These are phyloP conservation scores for Bolboschoenoplectus hybrid DNA, from an alignment of 202 grass and related monocot genomes.

Conservation along the genomic window DNA sequence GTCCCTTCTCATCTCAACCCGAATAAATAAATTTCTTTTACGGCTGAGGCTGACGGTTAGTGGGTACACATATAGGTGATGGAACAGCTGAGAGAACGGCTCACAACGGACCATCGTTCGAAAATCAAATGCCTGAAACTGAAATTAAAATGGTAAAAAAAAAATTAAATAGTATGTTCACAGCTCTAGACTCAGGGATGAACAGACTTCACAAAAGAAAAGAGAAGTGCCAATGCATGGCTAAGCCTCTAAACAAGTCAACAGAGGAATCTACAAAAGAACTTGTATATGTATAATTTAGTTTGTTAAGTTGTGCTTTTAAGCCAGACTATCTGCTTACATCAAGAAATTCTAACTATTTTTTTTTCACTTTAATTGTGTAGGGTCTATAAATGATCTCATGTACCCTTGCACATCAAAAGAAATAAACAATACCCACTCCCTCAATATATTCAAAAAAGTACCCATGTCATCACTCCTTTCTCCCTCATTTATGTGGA, in stretches of 20 bases:
- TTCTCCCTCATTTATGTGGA: conserved; percentile 14
- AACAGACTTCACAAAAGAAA: background rate
- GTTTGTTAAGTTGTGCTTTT: background rate
- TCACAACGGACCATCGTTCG: conserved; percentile 81
- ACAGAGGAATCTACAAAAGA: background rate
- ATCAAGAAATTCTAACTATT: background rate
- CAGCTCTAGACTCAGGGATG: background rate
- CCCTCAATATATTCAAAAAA: background rate
- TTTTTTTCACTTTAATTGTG: background rate
- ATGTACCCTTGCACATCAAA: background rate
- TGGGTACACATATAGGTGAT: conserved; percentile 93
- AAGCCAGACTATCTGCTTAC: background rate
- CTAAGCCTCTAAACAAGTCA: conserved; percentile 1
- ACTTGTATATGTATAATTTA: conserved; percentile 4
- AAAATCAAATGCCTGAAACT: conserved; percentile 94
- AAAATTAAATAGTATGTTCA: background rate
- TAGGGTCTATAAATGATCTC: background rate
- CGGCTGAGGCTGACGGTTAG: conserved; percentile 88
- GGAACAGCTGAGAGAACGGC: conserved; percentile 90
- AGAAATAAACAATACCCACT: conserved; percentile 2
- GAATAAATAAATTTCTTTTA: conserved; percentile 95
- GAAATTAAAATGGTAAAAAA: conserved; percentile 52
- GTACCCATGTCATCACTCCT: background rate
- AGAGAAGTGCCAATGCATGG: background rate
- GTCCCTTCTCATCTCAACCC: conserved; percentile 87